Base-by-base conservation (phyloP, 1,139 yeast genomes). In the Hyphopichia burtonii region DNA sequence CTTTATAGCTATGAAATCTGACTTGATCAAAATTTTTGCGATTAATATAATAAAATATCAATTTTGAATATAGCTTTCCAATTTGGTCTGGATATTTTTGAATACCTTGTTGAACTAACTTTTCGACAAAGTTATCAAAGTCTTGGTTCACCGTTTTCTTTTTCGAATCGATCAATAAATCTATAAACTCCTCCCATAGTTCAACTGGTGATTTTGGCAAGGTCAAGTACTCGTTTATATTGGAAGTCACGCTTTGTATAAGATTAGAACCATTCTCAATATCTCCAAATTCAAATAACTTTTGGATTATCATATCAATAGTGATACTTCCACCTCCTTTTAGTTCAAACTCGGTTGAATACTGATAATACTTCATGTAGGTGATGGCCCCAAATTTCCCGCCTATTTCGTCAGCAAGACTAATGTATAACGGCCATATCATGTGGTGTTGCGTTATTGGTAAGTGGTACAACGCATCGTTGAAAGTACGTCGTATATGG, bases 401-500 rank as follows among this genome's bases (percentile, higher is more conserved):
- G 10, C 79, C 76, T 17, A 74, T 62, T 0, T 36, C 37, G 22
- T 73, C 68, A 1, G 84, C 86, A 65, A 80, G 83, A 25, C 63
- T 53, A 19, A 82, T 52, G 52, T 74, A 82, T 22, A 71, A 42
- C 0, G 76, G 75, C 96, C 96, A 89, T 2, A 88, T 63, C 19
- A 64, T 51, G 7, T 60, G 60, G 56, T 86, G 96, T 28, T 77
- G 78, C 0, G 75, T 60, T 11, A 75, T 47, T 0, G 85, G 79
- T 6, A 85, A 52, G 4, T 64, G 53, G 42, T 68, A 68, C 10
- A 89, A 61, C 1, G 86, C 76, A 30, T 61, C 56, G 55, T 85
- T 78, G 51, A 86, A 80, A 3, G 68, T 65, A 10, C 61, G 56
- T 42, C 88, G 63, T 17, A 80, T 74, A 35, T 58, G 48, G 0